These are phyloP conservation scores for Dipodascus albidus DNA, from an alignment of 805 yeast genomes.

Conservation along the genomic window DNA sequence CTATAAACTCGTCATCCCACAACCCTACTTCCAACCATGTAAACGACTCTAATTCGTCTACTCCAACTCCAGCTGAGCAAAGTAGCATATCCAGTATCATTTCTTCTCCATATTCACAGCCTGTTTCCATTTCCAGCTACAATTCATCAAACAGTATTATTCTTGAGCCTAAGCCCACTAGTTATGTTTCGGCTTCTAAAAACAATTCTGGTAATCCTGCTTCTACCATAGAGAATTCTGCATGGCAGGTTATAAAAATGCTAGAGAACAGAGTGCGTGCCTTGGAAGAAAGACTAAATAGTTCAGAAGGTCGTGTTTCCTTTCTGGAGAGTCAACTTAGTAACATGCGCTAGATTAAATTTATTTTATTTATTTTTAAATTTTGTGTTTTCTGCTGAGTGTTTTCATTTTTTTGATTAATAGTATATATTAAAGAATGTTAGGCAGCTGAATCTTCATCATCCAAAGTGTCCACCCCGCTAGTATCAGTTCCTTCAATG, in stretches of 20 bases:
- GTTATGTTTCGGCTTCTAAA: not conserved
- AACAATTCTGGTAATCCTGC: not conserved
- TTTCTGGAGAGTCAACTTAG: constrained; percentile 9
- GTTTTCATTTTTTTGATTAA: too few relatives aligned
- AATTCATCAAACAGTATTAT: not conserved
- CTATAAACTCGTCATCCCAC: not conserved
- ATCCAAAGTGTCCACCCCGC: not conserved
- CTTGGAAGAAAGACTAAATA: constrained; percentile 22
- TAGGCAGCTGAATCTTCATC: not conserved
- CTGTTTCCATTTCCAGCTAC: not conserved
- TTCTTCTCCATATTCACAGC: not conserved
- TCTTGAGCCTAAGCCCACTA: not conserved
- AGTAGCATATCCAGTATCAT: not conserved
- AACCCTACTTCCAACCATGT: not conserved
- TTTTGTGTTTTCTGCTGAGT: too few relatives aligned
- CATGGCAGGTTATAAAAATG: constrained; percentile 16
- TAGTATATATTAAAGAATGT: too few relatives aligned
- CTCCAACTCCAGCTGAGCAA: not conserved
- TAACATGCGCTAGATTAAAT: not conserved
- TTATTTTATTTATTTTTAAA: too few relatives aligned
- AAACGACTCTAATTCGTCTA: not conserved
- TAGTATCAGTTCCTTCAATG: not conserved
- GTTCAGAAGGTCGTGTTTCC: constrained; percentile 21
- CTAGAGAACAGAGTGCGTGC: constrained; percentile 21
- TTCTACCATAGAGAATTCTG: constrained; percentile 9